A percentile compares a stretch with the other conserved stretches of the same genome.
Evolutionary conservation across 2,329 filamentous ascomycete genomes (phyloP).

Genomic region (Alternaria incomplexa): DNA sequence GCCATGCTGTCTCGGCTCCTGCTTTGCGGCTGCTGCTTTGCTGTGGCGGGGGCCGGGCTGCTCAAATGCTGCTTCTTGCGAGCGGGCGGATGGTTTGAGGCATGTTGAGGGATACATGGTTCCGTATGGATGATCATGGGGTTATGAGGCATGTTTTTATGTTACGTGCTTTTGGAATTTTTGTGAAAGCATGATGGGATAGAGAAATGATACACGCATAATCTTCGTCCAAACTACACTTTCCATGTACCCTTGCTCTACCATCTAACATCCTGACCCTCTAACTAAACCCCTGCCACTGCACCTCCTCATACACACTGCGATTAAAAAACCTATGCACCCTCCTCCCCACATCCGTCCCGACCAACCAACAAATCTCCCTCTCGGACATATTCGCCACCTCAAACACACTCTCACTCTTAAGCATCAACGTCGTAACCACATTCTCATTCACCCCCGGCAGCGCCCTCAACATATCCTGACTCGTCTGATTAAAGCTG

Average conservation of each 20-base stretch:
- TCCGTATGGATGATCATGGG: background rate
- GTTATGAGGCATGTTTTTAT: background rate
- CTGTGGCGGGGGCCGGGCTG: constrained; percentile 31
- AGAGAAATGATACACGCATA: constrained; percentile 9
- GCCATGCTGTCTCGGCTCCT: constrained; percentile 46
- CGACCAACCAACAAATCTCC: constrained; percentile 76
- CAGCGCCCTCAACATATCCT: constrained; percentile 86
- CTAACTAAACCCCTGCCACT: constrained; percentile 25
- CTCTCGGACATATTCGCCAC: constrained; percentile 83
- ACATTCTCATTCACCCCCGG: constrained; percentile 81
- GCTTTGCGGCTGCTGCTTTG: constrained; percentile 17
- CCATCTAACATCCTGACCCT: background rate
- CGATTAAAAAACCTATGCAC: constrained; percentile 82
- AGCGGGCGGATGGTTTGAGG: constrained; percentile 43
- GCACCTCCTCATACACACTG: constrained; percentile 54
- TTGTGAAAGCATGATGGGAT: constrained; percentile 1
- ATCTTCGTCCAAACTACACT: background rate
- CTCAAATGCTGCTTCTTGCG: constrained; percentile 50
- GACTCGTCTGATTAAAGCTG: constrained; percentile 81
- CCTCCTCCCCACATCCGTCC: constrained; percentile 75
- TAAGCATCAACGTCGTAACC: constrained; percentile 72
- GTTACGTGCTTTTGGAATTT: background rate
- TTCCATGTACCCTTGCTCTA: background rate
- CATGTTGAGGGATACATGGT: background rate
- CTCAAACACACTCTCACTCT: constrained; percentile 77